A percentile compares a stretch with the other conserved stretches of the same genome.
phyloP scores from a whole-genome alignment of 768 basidiomycete species.

The Mycena haematopus region DNA sequence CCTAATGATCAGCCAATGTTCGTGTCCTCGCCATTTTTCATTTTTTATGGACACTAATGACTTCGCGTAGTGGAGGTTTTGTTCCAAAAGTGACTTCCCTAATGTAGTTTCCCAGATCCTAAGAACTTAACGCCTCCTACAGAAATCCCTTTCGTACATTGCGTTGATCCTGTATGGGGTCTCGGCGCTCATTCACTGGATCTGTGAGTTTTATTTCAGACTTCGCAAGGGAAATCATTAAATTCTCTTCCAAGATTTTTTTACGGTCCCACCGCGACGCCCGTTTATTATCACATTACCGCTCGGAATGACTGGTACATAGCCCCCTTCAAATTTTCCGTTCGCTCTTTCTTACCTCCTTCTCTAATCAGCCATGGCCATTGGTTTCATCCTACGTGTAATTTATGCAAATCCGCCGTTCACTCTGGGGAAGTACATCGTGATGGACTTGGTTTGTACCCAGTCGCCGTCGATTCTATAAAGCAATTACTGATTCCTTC shows the following conservation, averaged over 20 bases:
- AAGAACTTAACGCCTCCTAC: neutral
- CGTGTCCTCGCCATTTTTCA: no score
- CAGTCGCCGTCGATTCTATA: neutral
- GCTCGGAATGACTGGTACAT: constrained; percentile 29
- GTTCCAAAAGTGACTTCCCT: no score
- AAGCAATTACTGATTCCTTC: neutral
- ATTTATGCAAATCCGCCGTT: constrained; percentile 6
- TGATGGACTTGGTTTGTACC: constrained; percentile 14
- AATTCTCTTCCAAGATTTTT: constrained; percentile 4
- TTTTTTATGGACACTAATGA: no score
- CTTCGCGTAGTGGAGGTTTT: no score
- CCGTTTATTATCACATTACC: constrained; percentile 26
- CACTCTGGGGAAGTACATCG: constrained; percentile 13
- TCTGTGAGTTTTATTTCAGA: constrained; percentile 18
- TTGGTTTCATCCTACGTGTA: constrained; percentile 16
- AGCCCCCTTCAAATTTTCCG: neutral
- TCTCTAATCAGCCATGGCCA: constrained; percentile 14
- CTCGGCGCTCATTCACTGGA: constrained; percentile 23
- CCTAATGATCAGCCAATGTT: no score
- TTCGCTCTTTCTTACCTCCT: neutral
- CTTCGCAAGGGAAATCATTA: neutral
- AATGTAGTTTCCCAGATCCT: no score
- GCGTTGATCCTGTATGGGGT: constrained; percentile 15
- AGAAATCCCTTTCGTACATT: constrained; percentile 20
- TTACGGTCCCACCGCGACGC: constrained; percentile 5